A percentile compares a stretch with the other conserved stretches of the same genome.
Conservation (phyloP, 306 rosid species). For the Alnus glutinosa region DNA sequence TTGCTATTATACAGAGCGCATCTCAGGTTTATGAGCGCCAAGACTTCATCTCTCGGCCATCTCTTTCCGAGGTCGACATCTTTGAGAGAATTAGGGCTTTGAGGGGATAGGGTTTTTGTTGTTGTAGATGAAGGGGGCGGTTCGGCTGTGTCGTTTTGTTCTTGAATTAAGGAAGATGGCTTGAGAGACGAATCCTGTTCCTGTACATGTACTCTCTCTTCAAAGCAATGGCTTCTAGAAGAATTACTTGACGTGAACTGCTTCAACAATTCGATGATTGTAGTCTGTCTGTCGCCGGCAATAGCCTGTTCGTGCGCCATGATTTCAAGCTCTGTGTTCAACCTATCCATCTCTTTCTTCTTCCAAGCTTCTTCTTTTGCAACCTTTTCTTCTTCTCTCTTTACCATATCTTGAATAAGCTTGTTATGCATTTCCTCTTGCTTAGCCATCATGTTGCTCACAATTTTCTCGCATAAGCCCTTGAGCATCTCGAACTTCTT, state of each 20-base stretch:
- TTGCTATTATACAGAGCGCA: constrained; percentile 44
- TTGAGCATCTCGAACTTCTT: constrained; percentile 60
- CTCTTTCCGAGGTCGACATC: constrained; percentile 68
- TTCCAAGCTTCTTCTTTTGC: constrained; percentile 79
- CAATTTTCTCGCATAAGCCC: constrained; percentile 64
- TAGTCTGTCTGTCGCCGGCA: constrained; percentile 65
- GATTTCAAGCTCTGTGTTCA: constrained; percentile 73
- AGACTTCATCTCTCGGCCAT: constrained; percentile 91
- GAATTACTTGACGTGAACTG: constrained; percentile 36
- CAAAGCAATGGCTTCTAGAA: not conserved
- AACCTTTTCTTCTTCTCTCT: constrained; percentile 67
- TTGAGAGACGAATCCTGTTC: not conserved
- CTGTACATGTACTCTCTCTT: not conserved
- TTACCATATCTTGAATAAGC: constrained; percentile 70
- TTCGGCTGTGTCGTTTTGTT: too few relatives aligned
- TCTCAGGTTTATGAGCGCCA: constrained; percentile 74
- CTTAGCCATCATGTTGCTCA: constrained; percentile 68
- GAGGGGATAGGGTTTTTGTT: constrained; percentile 5
- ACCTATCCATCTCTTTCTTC: constrained; percentile 65
- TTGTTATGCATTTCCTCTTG: constrained; percentile 76
- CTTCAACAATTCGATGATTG: constrained; percentile 62
- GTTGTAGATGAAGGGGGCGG: too few relatives aligned
- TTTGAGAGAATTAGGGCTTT: constrained; percentile 54
- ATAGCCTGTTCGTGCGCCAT: constrained; percentile 69
- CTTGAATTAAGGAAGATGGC: too few relatives aligned